Evolutionary conservation across 768 basidiomycete species (phyloP).

Genomic region (Suillus luteus): DNA sequence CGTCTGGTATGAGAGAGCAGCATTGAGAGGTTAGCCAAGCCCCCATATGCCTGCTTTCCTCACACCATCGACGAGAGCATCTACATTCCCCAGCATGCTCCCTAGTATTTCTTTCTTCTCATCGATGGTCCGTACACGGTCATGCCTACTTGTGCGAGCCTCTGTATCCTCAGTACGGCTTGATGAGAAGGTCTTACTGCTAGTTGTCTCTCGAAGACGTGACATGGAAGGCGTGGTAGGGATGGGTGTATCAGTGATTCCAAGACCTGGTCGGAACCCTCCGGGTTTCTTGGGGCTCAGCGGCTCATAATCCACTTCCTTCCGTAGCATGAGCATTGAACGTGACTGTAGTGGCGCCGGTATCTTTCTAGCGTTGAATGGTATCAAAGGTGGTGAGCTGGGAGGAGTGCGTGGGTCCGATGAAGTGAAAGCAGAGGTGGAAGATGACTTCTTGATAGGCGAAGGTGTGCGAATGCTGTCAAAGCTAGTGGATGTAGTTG

Average conservation of each 20-base stretch:
- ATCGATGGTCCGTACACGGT: conserved; percentile 57
- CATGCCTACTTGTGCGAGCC: conserved; percentile 21
- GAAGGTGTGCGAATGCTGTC: conserved; percentile 40
- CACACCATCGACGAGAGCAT: conserved; percentile 86
- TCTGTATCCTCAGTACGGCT: conserved; percentile 6
- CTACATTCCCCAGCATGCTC: conserved; percentile 87
- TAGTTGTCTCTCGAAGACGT: conserved; percentile 14
- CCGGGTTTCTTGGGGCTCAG: conserved; percentile 65
- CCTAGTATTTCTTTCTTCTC: conserved; percentile 84
- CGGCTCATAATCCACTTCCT: conserved; percentile 74
- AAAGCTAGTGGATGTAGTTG: conserved; percentile 30
- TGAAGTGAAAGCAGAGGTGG: conserved; percentile 17
- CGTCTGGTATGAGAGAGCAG: background rate
- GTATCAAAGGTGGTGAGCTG: conserved; percentile 29
- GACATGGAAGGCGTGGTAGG: conserved; percentile 11
- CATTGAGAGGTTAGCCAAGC: conserved; percentile 41
- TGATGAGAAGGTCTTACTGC: conserved; percentile 1
- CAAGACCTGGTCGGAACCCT: conserved; percentile 30
- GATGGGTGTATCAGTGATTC: conserved; percentile 26
- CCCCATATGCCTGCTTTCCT: conserved; percentile 89
- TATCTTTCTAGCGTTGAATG: conserved; percentile 25
- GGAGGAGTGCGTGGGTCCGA: conserved; percentile 25
- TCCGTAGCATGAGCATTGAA: conserved; percentile 64
- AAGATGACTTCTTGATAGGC: conserved; percentile 42
- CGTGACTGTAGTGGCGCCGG: conserved; percentile 40